Conservation (phyloP, 2,329 filamentous ascomycete species). For the Periconia macrospinosa region DNA sequence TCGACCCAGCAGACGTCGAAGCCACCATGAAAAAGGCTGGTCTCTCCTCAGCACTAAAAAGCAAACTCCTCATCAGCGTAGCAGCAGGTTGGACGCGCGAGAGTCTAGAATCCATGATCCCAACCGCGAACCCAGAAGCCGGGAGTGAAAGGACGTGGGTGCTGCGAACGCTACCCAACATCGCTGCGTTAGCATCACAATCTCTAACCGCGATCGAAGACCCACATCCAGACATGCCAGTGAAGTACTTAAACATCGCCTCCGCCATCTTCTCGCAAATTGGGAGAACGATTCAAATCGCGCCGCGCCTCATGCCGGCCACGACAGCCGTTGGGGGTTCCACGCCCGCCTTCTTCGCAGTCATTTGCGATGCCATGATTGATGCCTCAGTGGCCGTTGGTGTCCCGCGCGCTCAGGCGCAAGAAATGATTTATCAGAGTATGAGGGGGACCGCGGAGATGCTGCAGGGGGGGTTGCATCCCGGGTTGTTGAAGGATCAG, state of each 20-base stretch:
- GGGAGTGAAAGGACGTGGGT: conserved; percentile 32
- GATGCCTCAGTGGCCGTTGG: conserved; percentile 35
- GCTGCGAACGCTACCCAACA: conserved; percentile 50
- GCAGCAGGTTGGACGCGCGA: conserved; percentile 53
- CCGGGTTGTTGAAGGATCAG: conserved; percentile 29
- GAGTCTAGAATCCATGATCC: conserved; percentile 44
- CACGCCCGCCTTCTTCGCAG: conserved; percentile 35
- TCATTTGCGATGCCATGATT: conserved; percentile 35
- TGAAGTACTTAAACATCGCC: conserved; percentile 16
- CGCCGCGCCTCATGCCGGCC: conserved; percentile 27
- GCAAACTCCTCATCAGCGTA: conserved; percentile 56
- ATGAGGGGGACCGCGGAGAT: conserved; percentile 34
- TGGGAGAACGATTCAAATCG: conserved; percentile 24
- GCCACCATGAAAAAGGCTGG: conserved; percentile 42
- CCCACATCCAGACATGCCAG: conserved; percentile 18
- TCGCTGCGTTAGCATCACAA: conserved; percentile 48
- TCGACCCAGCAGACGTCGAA: conserved; percentile 51
- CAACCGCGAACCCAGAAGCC: conserved; percentile 13
- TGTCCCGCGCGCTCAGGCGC: conserved; percentile 24
- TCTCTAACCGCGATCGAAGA: conserved; percentile 43
- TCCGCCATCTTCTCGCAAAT: conserved; percentile 26
- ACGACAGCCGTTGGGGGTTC: conserved; percentile 33
- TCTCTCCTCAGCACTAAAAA: conserved; percentile 42
- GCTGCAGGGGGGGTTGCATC: conserved; percentile 33
- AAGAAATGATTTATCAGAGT: conserved; percentile 34